Base-by-base conservation (phyloP, 306 rosid genomes). In the Lupinus albus region DNA sequence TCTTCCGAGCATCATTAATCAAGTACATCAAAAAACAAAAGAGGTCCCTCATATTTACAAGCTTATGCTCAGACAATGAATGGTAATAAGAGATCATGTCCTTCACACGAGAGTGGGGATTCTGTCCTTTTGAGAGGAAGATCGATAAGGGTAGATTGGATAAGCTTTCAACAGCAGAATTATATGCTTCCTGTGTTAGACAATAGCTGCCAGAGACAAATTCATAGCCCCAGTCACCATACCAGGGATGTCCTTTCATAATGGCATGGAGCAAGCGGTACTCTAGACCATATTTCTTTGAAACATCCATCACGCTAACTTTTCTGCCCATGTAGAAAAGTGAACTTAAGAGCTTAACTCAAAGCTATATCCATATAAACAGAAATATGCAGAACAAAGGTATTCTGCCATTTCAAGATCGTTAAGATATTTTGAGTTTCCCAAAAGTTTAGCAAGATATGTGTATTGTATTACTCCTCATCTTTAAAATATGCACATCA, bases 241-340 rank as follows among this genome's bases (percentile, higher is more conserved):
- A 90, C 99, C 99, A 93, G 0, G 97, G 86, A 76, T 78, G 83
- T 11, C 96, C 91, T 76, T 83, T 83, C 47, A 77, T 72, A 25
- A 93, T 82, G 46, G 96, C 89, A 79, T 93, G 99, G 56, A 90
- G 89, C 47, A 93, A 72, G 75, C 97, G 88, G 64, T 93, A 93
- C 74, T 88, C 99, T 72, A 90, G 58, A 30, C 97, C 97, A 65
- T 83, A 90, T 86, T 89, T 93, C 83, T 84, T 93, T 11, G 99
- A 93, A 67, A 93, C 99, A 79, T 93, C 99, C 99, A 93, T 93
- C 79, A 90, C 92, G 7, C 97, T 93, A 30, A 93, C 91, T 81
- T 80, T 82, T 80, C 97, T 93, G 87, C 67, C 33, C 64, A 76
- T 25, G 48, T 18, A 63, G 11, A 69, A 53, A 70, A 66, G 70